A percentile compares a stretch with the other conserved stretches of the same genome.
Conservation (phyloP, 805 yeast species). For the Teunomyces lycoperdinae region DNA sequence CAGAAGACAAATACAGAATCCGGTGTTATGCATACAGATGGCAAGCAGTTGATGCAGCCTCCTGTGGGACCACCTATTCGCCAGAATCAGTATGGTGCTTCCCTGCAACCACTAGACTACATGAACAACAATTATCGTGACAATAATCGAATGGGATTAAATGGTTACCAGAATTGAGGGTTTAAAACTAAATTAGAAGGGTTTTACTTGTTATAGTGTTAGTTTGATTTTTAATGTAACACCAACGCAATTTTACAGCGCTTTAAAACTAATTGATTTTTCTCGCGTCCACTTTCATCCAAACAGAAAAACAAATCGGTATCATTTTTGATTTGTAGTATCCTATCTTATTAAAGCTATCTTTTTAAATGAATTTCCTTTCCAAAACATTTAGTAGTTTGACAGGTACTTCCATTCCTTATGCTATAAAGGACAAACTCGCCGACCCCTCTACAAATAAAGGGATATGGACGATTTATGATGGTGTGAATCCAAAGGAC, state of each 20-base stretch:
- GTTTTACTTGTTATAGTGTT: conserved; percentile 1
- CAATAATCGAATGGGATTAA: conserved; percentile 8
- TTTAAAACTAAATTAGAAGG: background rate
- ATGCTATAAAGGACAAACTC: conserved; percentile 47
- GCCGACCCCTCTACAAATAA: conserved; percentile 31
- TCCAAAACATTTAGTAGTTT: conserved; percentile 57
- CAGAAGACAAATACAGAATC: background rate
- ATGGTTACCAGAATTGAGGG: conserved; percentile 5
- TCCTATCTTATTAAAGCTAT: background rate
- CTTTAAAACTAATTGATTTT: background rate
- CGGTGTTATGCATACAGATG: background rate
- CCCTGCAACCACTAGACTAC: conserved; percentile 9
- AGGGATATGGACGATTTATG: conserved; percentile 58
- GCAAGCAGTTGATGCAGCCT: conserved; percentile 1
- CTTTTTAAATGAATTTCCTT: conserved; percentile 58
- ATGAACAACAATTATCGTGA: conserved; percentile 10
- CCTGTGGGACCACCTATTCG: background rate
- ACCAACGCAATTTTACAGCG: background rate
- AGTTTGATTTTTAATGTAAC: conserved; percentile 2
- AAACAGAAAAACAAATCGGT: background rate
- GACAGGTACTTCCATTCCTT: conserved; percentile 59
- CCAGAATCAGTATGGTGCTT: background rate
- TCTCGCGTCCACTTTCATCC: background rate
- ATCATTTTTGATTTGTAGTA: background rate
- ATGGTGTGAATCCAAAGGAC: conserved; percentile 56